Conservation (phyloP, 108 stramenopile species). For the Stephanodiscus minutulus region DNA sequence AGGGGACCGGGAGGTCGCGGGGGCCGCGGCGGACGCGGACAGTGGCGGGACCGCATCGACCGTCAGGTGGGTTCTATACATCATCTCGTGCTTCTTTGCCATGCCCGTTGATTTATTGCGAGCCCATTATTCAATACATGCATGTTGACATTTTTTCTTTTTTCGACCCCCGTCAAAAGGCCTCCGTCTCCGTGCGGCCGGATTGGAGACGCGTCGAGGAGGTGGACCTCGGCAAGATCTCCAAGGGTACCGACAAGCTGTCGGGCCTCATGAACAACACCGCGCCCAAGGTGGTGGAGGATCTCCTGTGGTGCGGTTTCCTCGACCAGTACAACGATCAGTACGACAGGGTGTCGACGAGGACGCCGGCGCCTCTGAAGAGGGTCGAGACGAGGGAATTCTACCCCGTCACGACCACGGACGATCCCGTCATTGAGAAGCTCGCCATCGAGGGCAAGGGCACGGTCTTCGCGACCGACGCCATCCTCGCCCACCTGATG, state of each 20-base stretch:
- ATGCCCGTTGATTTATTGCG: too few relatives aligned
- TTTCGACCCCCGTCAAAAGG: slow-evolving; percentile 27
- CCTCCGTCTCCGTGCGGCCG: slow-evolving; percentile 87
- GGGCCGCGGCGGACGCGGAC: slow-evolving; percentile 50
- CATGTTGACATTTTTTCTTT: slow-evolving; percentile 4
- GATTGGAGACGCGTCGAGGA: slow-evolving; percentile 94
- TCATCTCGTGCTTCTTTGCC: slow-evolving; percentile 6
- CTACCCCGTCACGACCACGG: slow-evolving; percentile 95
- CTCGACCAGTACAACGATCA: slow-evolving; percentile 93
- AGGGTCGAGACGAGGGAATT: slow-evolving; percentile 88
- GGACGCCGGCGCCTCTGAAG: slow-evolving; percentile 70
- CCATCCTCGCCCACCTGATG: slow-evolving; percentile 96
- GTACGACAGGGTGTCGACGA: slow-evolving; percentile 89
- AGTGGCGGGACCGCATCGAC: slow-evolving; percentile 55
- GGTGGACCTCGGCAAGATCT: slow-evolving; percentile 89
- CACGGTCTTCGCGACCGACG: slow-evolving; percentile 95
- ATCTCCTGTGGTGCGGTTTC: slow-evolving; percentile 93
- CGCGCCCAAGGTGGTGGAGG: slow-evolving; percentile 59
- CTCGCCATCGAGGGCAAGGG: slow-evolving; percentile 91
- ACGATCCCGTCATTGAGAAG: slow-evolving; percentile 97
- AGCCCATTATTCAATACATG: too few relatives aligned
- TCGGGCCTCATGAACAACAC: slow-evolving; percentile 36
- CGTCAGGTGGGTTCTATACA: slow-evolving; percentile 27
- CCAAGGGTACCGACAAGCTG: slow-evolving; percentile 63
- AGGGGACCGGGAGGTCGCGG: slow-evolving; percentile 52